Base-by-base conservation (phyloP, 2,329 filamentous ascomycete genomes). In the Colletotrichum sp. region DNA sequence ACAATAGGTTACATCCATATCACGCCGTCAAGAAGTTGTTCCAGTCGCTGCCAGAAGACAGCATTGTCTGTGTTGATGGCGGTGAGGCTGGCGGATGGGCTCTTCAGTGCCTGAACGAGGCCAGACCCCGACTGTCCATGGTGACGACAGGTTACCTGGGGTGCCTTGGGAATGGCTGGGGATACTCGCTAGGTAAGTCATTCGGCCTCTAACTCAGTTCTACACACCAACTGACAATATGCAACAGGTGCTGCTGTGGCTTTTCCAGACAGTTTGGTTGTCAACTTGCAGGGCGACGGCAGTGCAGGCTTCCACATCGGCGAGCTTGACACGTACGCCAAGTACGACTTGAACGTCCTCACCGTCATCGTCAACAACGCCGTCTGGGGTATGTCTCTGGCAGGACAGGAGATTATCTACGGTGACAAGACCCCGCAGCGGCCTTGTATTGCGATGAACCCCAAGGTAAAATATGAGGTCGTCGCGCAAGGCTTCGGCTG, bases 361-460 rank as follows among this genome's bases (percentile, higher is more conserved):
- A 72, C 69, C 1, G 69, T 72, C 12, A 28, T 72, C 14, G 52
- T 72, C 10, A 72, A 72, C 21, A 72, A 72, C 34, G 32, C 59
- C 52, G 69, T 72, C 10, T 72, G 69, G 69, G 69, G 69, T n/a
- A 72, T 72, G 69, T 72, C 69, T 24, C 69, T 68, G 16, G 69
- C 69, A 13, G 69, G 69, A 5, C 69, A 68, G 52, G 55, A 72
- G 26, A 68, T 72, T 21, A 48, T 72, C 24, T 72, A 68, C 36
- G 69, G 69, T 9, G 69, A 48, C 26, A 67, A 67, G 16, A 72
- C 69, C 10, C 63, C 63, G 24, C 69, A 68, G 13, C 69, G 69
- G 52, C 69, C 69, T 10, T 72, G 69, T 30, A 34, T 72, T 13
- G 69, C 63, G 28, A 72, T 72, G 69, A 72, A 72, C 26, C 63